Evolutionary conservation across 1,284 basidiomycete species (phyloP).

Genomic region (Rhodotorula sp.): DNA sequence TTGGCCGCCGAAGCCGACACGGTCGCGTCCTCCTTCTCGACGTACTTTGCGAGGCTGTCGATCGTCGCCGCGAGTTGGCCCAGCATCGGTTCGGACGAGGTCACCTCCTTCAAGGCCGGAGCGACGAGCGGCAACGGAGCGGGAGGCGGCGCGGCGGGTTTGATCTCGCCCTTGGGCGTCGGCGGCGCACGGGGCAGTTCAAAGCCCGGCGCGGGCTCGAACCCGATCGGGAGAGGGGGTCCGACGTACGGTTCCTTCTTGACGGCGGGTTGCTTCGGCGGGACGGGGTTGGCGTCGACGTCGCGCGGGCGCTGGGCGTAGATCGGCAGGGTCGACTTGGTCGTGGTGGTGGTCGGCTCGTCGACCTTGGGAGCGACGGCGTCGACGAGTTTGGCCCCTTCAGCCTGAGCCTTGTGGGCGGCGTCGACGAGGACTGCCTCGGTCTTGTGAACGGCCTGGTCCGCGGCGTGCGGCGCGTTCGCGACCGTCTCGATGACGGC

Average conservation of each 20-base stretch:
- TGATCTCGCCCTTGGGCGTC: slow-evolving; percentile 50
- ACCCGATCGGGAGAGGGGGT: slow-evolving; percentile 77
- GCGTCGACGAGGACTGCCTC: slow-evolving; percentile 19
- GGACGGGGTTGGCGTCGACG: slow-evolving; percentile 43
- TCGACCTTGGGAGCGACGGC: background rate
- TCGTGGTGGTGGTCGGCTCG: slow-evolving; percentile 8
- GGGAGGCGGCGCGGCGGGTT: slow-evolving; percentile 45
- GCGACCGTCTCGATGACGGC: slow-evolving; percentile 36
- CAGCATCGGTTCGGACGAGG: slow-evolving; percentile 78
- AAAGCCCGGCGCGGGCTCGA: slow-evolving; percentile 87
- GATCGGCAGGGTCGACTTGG: slow-evolving; percentile 34
- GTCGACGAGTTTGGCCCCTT: slow-evolving; percentile 1
- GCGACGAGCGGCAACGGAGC: slow-evolving; percentile 72
- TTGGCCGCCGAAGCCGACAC: slow-evolving; percentile 60
- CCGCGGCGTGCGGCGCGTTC: slow-evolving; percentile 31
- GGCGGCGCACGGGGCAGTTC: slow-evolving; percentile 55
- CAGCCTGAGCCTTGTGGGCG: slow-evolving; percentile 13
- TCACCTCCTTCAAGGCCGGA: slow-evolving; percentile 72
- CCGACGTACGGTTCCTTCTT: slow-evolving; percentile 60
- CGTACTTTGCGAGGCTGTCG: slow-evolving; percentile 81
- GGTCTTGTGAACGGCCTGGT: slow-evolving; percentile 33
- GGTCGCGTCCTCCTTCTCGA: slow-evolving; percentile 49
- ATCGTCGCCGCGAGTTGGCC: slow-evolving; percentile 89
- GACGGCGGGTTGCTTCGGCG: slow-evolving; percentile 28
- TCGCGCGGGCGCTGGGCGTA: slow-evolving; percentile 43